Evolutionary conservation across 148 eudicot species (phyloP).

Genomic region (Bassia scoparia): DNA sequence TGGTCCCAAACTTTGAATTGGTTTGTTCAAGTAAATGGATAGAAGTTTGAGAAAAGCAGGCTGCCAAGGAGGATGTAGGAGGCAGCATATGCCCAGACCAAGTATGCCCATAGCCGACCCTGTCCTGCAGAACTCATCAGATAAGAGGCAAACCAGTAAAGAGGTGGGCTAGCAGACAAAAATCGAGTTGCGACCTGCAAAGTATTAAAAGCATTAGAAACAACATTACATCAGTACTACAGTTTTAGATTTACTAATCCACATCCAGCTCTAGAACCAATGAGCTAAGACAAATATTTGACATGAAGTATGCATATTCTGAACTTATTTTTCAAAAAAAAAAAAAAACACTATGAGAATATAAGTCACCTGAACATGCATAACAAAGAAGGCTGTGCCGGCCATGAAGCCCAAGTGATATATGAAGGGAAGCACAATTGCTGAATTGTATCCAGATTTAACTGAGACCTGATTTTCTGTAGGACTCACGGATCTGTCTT

Average conservation of each 20-base stretch:
- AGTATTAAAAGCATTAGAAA: slow-evolving; percentile 1
- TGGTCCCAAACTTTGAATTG: not conserved
- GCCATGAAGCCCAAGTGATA: slow-evolving; percentile 83
- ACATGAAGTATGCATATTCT: not conserved
- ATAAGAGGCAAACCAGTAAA: slow-evolving; percentile 85
- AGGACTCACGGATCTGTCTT: slow-evolving; percentile 18
- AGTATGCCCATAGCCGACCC: slow-evolving; percentile 52
- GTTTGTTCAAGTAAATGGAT: slow-evolving; percentile 75
- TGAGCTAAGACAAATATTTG: not conserved
- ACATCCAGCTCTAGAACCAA: not conserved
- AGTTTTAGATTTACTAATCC: not conserved
- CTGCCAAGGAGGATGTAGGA: slow-evolving; percentile 86
- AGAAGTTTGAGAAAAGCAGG: slow-evolving; percentile 88
- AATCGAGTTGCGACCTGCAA: slow-evolving; percentile 89
- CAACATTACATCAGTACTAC: not conserved
- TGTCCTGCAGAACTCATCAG: slow-evolving; percentile 38
- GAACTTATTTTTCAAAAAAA: no score
- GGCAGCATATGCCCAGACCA: slow-evolving; percentile 69
- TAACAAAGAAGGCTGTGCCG: slow-evolving; percentile 74
- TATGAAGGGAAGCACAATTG: slow-evolving; percentile 57
- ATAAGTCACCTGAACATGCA: slow-evolving; percentile 85
- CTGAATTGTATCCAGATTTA: slow-evolving; percentile 35
- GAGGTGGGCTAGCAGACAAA: slow-evolving; percentile 85
- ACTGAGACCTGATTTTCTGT: slow-evolving; percentile 27
- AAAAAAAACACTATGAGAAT: not conserved